Evolutionary conservation across 371 early-diverging fungal species (phyloP), one percentile per base, ranked within the genome.

Genomic region (Quaeritorhiza haematococci): DNA sequence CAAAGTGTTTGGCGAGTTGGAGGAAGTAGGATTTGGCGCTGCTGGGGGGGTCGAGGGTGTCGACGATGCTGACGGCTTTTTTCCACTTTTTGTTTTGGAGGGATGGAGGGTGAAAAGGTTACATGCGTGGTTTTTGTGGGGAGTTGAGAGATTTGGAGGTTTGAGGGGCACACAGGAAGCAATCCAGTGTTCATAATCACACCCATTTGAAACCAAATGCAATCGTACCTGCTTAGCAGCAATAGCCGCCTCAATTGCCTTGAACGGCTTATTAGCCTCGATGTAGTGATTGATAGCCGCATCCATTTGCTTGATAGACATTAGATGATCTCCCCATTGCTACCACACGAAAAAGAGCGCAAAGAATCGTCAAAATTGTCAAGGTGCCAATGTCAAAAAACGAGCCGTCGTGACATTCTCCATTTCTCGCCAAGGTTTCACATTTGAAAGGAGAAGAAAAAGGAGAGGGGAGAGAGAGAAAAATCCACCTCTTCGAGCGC

Each of bases 251-350:
- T 78, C 76, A 15, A 78, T 49, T 1, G 80, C 82, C 50, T 78
- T 78, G 48, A 75, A 53, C 8, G 71, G 66, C 42, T 72, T 60
- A 13, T 75, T 77, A 5, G 78, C 78, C 46, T 79, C 82, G 33
- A 82, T 78, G 59, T 76, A 82, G 46, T 82, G 82, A 54, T 76
- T 76, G 51, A 82, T 76, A 21, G 82, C 79, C 0, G 74, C 76
- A 28, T 82, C 82, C 64, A 72, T 72, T 45, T 79, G 82, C 52
- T 75, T 74, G 29, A 65, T 66, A 1, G 74, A 52, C 30, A 75
- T 71, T 15, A 82, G 62, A 53, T 76, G 67, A 45, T 82, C 75
- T 24, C 78, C 82, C 82, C 82, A 82, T 65, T 76, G 72, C 71
- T 76, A 27, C 3, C 48, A 49, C n/a, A 29, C 32, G 50, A 23